Base-by-base conservation (phyloP, 306 rosid genomes). In the Rubus parviflorus region DNA sequence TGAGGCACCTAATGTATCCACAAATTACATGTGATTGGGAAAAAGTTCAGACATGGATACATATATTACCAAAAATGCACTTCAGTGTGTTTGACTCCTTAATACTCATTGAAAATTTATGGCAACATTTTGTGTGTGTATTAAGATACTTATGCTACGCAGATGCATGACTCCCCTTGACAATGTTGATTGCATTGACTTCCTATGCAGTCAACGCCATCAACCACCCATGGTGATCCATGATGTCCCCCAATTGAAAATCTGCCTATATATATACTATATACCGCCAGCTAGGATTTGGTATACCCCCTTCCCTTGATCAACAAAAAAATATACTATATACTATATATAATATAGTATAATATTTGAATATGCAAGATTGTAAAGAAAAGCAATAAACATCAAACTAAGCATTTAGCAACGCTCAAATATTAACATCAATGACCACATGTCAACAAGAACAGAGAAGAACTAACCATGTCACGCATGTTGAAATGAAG, bases 401-500 rank as follows among this genome's bases (percentile, higher is more conserved):
- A 68, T 12, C 61, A 23, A 53, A 57, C 51, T 68, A 75, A 37
- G 60, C 43, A 20, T 47, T 41, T 53, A 51, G 68, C 68, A 37
- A 7, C 6, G 13, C 45, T 43, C 53, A 68, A 25, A 40, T n/a
- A 15, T 47, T 5, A 47, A 38, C 80, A 63, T 73, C 41, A 54
- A 63, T 22, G 61, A 72, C 72, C 12, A 22, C 4, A 58, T 54
- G 53, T 72, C 53, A 70, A 49, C 38, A 80, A 78, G 63, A 16
- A 72, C 64, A 52, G 67, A 74, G 81, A 82, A 19, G 54, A 78
- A 74, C 83, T 85, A 89, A 96, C 99, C 98, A 96, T 96, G 90
- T 96, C 99, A 66, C 94, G 90, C 86, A 90, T 88, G 75, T 92
- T 96, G 87, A 88, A 87, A 86, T 88, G 97, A 77, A 96, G 99